Percentiles rank a stretch among this genome's conserved stretches.
phyloP scores from a whole-genome alignment of 129 eudicot genomes.

The Flaveria ramosissima region DNA sequence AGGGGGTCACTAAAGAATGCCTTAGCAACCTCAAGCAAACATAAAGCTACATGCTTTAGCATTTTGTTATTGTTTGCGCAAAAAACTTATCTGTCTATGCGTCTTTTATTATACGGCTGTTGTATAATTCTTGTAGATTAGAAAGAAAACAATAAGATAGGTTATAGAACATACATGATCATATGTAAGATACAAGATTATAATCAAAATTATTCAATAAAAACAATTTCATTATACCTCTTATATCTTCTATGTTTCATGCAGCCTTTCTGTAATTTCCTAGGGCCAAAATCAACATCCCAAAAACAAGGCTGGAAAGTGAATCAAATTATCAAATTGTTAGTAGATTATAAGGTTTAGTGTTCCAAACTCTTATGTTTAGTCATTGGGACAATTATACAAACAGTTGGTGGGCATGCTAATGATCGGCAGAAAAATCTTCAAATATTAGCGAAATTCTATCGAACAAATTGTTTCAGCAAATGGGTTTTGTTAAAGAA shows the following conservation, averaged over 20 bases:
- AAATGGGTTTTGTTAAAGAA: too few relatives aligned
- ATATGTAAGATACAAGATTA: slow-evolving; percentile 1
- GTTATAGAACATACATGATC: neutral
- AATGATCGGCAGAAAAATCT: too few relatives aligned
- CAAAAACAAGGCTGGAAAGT: too few relatives aligned
- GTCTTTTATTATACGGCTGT: neutral
- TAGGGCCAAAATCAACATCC: too few relatives aligned
- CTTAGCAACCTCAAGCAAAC: slow-evolving; percentile 10
- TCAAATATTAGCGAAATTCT: too few relatives aligned
- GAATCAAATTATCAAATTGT: too few relatives aligned
- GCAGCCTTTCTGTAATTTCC: neutral
- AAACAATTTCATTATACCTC: neutral
- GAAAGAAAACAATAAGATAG: slow-evolving; percentile 6
- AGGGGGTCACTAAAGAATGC: slow-evolving; percentile 15
- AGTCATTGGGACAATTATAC: neutral
- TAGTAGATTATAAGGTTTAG: too few relatives aligned
- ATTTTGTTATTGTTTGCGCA: neutral
- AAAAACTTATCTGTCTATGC: neutral
- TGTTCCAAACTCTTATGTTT: too few relatives aligned
- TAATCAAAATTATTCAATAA: slow-evolving; percentile 2
- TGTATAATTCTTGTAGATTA: slow-evolving; percentile 12
- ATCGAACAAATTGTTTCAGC: too few relatives aligned
- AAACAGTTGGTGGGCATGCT: neutral
- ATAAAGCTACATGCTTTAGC: slow-evolving; percentile 1
- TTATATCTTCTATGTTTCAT: neutral